Evolutionary conservation across 164 flowering plant species (phyloP).

Genomic region (Brasenia schreberi): DNA sequence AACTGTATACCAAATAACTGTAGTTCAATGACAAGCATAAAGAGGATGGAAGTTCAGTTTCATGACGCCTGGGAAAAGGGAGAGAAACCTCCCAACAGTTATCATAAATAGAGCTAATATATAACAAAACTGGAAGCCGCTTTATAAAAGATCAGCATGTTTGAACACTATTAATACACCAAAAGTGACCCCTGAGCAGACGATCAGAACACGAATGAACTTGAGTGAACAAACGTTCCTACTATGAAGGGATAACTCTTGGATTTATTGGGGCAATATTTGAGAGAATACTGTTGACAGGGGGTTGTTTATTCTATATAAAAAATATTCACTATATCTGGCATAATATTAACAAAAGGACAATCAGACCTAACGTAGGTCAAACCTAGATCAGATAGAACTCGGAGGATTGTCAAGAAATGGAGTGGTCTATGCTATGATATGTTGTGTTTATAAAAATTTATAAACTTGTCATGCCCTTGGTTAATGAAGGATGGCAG

Average conservation of each 20-base stretch:
- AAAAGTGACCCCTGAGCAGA: not conserved
- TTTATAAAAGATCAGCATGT: not conserved
- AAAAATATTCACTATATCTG: slow-evolving; percentile 10
- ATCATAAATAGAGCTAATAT: not conserved
- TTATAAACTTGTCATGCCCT: not conserved
- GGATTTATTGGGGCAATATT: not conserved
- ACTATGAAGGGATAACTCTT: not conserved
- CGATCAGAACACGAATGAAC: not conserved
- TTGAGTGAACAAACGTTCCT: not conserved
- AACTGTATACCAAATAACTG: not conserved
- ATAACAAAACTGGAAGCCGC: not conserved
- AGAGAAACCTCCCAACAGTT: not conserved
- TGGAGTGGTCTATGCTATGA: not conserved
- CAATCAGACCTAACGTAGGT: slow-evolving; percentile 10
- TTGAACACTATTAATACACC: not conserved
- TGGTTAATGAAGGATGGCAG: slow-evolving; percentile 11
- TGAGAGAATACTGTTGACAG: not conserved
- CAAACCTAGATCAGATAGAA: slow-evolving; percentile 20
- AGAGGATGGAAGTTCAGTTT: not conserved
- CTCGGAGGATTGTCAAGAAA: slow-evolving; percentile 9
- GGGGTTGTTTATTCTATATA: slow-evolving; percentile 31
- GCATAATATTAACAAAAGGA: slow-evolving; percentile 24
- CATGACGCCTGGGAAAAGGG: not conserved
- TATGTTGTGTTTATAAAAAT: not conserved
- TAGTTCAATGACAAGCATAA: not conserved